Conservation (phyloP, 139 green algal species). For the Chlorella vulgaris region DNA sequence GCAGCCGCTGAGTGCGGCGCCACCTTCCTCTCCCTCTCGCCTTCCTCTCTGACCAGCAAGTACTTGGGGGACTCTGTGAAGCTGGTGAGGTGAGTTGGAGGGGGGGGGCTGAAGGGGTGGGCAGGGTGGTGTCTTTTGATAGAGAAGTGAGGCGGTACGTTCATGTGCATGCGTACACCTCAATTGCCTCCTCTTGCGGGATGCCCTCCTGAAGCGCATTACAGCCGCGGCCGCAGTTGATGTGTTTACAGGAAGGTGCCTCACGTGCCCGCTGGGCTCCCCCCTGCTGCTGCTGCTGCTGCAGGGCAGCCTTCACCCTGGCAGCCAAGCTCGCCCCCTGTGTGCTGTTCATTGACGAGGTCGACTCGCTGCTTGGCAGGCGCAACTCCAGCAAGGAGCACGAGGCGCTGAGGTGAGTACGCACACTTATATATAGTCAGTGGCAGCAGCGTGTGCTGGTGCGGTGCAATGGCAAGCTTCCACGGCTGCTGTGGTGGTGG, state of each 20-base stretch:
- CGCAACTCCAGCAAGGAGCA: slow-evolving; percentile 48
- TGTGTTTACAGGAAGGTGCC: too few species aligned
- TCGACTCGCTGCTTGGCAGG: slow-evolving; percentile 52
- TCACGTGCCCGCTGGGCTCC: too few species aligned
- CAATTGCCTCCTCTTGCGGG: too few species aligned
- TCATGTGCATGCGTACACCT: too few species aligned
- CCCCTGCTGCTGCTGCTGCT: neutral
- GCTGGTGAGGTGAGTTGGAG: neutral
- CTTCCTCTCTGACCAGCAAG: slow-evolving; percentile 28
- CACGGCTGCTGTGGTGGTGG: too few species aligned
- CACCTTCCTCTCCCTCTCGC: slow-evolving; percentile 47
- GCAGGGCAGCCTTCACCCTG: slow-evolving; percentile 49
- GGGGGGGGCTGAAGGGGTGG: slow-evolving; percentile 15
- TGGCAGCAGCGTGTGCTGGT: too few species aligned
- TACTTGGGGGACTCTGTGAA: slow-evolving; percentile 32
- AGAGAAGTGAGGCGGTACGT: too few species aligned
- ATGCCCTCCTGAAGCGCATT: too few species aligned
- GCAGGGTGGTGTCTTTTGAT: neutral
- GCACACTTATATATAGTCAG: too few species aligned
- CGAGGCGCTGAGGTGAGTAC: slow-evolving; percentile 40
- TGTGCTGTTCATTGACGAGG: slow-evolving; percentile 76
- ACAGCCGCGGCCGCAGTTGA: too few species aligned
- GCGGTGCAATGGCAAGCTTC: too few species aligned
- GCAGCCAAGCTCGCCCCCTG: slow-evolving; percentile 60
- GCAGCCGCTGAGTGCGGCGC: slow-evolving; percentile 57